Percentiles rank a stretch among this genome's conserved stretches.
Conservation (phyloP, 768 basidiomycete species). For the Amanita jacksonii region DNA sequence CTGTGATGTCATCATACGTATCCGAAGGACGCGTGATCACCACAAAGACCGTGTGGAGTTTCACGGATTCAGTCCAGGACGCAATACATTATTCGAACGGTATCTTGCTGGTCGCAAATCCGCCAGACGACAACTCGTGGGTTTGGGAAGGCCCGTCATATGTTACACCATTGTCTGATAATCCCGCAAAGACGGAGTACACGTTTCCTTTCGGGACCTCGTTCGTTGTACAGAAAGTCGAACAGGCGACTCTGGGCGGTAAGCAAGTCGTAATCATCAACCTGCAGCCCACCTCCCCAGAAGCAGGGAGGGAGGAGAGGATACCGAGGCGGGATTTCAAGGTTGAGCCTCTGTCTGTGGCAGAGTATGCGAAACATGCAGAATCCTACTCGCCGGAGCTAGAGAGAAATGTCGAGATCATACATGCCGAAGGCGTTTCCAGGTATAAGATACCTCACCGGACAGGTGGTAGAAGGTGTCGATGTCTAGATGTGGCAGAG, state of each 20-base stretch:
- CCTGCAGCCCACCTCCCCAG: neutral
- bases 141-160: constrained; percentile 1
- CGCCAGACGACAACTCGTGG: constrained; percentile 1
- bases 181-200: constrained; percentile 2
- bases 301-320: neutral
- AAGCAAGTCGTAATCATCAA: neutral
- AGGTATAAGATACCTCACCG: no score
- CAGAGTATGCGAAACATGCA: neutral
- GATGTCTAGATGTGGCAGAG: neutral
- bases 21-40: constrained; percentile 5
- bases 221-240: neutral
- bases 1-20: no score
- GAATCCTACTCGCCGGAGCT: neutral
- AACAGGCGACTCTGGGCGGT: neutral
- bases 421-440: neutral
- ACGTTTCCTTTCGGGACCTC: neutral
- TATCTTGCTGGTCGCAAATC: constrained; percentile 8
- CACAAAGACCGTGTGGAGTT: constrained; percentile 11
- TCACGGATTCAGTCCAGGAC: constrained; percentile 7
- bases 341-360: neutral
- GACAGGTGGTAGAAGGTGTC: neutral
- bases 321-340: no score
- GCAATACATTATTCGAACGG: constrained; percentile 11
- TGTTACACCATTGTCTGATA: neutral
- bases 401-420: neutral